Evolutionary conservation across 371 early-diverging fungal species (phyloP).

Genomic region (Syncephalastrum monosporum): DNA sequence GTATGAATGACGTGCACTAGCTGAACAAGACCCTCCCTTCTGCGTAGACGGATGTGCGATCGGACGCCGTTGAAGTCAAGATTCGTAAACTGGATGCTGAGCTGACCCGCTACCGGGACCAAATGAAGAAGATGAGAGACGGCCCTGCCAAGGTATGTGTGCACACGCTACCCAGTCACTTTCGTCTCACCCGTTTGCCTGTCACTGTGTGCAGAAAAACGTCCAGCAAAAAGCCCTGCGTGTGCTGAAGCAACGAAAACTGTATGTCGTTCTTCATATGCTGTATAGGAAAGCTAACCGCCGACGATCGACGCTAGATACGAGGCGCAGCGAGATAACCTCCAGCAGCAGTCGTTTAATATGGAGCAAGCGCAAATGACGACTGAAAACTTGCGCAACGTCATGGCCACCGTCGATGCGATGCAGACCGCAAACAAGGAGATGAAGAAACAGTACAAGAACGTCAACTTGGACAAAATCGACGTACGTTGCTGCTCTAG

Average conservation of each 20-base stretch:
- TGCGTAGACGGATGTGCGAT: constrained; percentile 79
- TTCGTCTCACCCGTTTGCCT: background rate
- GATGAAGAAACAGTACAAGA: constrained; percentile 93
- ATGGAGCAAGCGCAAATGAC: constrained; percentile 96
- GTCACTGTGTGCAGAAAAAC: constrained; percentile 58
- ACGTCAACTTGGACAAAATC: constrained; percentile 89
- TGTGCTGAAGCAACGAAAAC: constrained; percentile 89
- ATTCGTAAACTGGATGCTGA: constrained; percentile 92
- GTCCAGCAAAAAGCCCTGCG: constrained; percentile 90
- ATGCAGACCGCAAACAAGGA: constrained; percentile 93
- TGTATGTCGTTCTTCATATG: constrained; percentile 45
- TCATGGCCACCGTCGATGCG: constrained; percentile 90
- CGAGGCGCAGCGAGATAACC: constrained; percentile 89
- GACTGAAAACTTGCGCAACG: constrained; percentile 93
- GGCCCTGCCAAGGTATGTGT: constrained; percentile 82
- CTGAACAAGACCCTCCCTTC: background rate
- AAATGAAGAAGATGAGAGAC: constrained; percentile 91
- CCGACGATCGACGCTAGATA: constrained; percentile 52
- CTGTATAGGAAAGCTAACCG: background rate
- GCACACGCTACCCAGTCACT: background rate
- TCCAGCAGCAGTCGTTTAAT: constrained; percentile 94
- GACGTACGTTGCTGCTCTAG: constrained; percentile 58
- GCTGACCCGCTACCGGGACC: constrained; percentile 85
- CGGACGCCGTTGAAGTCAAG: constrained; percentile 88
- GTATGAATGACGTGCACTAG: background rate